These are phyloP conservation scores for Petunia secreta DNA, from an alignment of 257 asterid species.

Conservation along the genomic window DNA sequence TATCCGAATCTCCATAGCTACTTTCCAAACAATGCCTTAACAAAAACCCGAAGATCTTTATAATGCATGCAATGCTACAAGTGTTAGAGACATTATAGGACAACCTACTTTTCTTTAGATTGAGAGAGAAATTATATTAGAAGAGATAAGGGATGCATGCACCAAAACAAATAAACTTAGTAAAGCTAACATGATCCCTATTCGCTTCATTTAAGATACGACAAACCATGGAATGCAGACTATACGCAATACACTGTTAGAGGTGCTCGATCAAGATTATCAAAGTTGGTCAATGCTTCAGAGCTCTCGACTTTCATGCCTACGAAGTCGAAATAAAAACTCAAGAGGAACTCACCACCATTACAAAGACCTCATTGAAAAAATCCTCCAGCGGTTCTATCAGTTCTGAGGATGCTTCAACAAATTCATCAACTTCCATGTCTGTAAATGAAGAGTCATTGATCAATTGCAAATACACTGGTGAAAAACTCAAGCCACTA, in stretches of 20 bases:
- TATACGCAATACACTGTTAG: conserved; percentile 1
- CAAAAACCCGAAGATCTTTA: not conserved
- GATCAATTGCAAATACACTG: not conserved
- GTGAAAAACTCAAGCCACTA: conserved; percentile 18
- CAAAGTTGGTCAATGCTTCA: conserved; percentile 6
- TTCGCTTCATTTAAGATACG: conserved; percentile 9
- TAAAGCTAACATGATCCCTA: not conserved
- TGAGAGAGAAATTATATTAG: not conserved
- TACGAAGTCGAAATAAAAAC: conserved; percentile 16
- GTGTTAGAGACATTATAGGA: not conserved
- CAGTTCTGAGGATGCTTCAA: conserved; percentile 63
- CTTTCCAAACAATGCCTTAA: no score
- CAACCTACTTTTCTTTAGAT: conserved; percentile 5
- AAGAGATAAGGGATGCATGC: not conserved
- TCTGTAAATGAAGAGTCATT: conserved; percentile 43
- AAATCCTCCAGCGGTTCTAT: conserved; percentile 84
- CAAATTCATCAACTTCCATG: conserved; percentile 92
- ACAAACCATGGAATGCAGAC: not conserved
- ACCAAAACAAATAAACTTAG: not conserved
- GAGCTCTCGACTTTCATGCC: not conserved
- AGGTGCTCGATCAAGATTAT: not conserved
- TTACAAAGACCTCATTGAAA: conserved; percentile 83
- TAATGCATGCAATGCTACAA: not conserved
- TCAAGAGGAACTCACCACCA: conserved; percentile 74
- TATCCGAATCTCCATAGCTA: no score